Evolutionary conservation across 495 filamentous ascomycete genomes (phyloP).

Genomic region (Penicillium dipodomyicola): DNA sequence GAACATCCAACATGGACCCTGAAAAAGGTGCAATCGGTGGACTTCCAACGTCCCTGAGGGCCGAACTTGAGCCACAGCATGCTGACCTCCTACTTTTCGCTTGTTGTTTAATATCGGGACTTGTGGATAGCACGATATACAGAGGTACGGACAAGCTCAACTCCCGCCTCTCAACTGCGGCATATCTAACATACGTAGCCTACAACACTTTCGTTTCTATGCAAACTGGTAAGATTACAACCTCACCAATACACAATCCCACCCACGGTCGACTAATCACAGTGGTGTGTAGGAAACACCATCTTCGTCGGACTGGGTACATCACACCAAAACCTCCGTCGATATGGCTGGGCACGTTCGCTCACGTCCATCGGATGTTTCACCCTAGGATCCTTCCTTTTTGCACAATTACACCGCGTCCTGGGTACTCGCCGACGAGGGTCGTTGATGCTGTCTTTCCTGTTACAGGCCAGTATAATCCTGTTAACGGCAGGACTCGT

Average conservation of each 20-base stretch:
- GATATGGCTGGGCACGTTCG: constrained; percentile 58
- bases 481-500: constrained; percentile 54
- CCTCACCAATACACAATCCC: neutral
- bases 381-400: constrained; percentile 49
- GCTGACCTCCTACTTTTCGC: constrained; percentile 44
- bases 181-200: constrained; percentile 28
- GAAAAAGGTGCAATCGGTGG: constrained; percentile 7
- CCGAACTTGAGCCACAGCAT: constrained; percentile 35
- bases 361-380: constrained; percentile 55
- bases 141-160: constrained; percentile 26
- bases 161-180: no score
- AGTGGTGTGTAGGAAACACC: constrained; percentile 47
- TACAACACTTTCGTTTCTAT: constrained; percentile 56
- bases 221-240: constrained; percentile 45
- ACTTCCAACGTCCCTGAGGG: constrained; percentile 25
- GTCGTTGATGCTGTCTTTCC: constrained; percentile 52
- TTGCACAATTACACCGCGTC: constrained; percentile 32
- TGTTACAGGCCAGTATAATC: constrained; percentile 53
- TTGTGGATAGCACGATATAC: constrained; percentile 53
- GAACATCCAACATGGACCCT: constrained; percentile 4
- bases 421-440: constrained; percentile 40
- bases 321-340: constrained; percentile 48
- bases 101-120: constrained; percentile 50
- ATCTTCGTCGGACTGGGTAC: constrained; percentile 62
- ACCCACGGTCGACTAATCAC: neutral